Evolutionary conservation across 2,329 filamentous ascomycete genomes (phyloP).

Genomic region (Aspergillus quadrilineatus): DNA sequence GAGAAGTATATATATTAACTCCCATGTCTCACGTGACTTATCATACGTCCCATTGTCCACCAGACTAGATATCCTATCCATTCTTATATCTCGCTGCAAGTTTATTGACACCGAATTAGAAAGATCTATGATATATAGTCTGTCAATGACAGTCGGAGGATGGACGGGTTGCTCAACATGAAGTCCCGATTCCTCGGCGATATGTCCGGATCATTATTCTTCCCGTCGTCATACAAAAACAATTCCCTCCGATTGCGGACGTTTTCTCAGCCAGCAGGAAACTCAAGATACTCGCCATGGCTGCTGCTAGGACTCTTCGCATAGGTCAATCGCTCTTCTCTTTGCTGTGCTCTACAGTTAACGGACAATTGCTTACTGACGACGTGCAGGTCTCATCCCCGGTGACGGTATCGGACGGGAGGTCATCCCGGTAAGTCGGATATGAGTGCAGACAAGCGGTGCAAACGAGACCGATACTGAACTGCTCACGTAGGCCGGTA

Average conservation of each 20-base stretch:
- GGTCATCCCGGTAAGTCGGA: constrained; percentile 72
- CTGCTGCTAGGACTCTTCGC: constrained; percentile 63
- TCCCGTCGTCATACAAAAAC: constrained; percentile 11
- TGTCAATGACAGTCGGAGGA: too few species aligned
- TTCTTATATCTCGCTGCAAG: too few species aligned
- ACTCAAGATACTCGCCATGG: constrained; percentile 28
- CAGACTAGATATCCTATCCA: too few species aligned
- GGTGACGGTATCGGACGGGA: constrained; percentile 98
- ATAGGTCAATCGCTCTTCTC: constrained; percentile 56
- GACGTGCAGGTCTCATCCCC: constrained; percentile 76
- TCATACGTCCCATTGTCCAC: too few species aligned
- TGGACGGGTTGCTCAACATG: not conserved
- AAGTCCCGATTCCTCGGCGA: not conserved
- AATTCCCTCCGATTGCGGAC: constrained; percentile 34
- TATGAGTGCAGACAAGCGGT: not conserved
- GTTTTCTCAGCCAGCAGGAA: constrained; percentile 12
- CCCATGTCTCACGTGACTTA: too few species aligned
- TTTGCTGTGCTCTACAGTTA: not conserved
- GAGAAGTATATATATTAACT: too few species aligned
- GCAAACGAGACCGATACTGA: constrained; percentile 13
- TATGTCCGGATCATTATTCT: constrained; percentile 8
- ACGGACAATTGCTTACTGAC: constrained; percentile 17
- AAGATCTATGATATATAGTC: too few species aligned
- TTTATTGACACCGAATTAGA: too few species aligned
- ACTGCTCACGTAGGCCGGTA: constrained; percentile 59